Conservation (phyloP, 1,284 basidiomycete genomes). For the Moesziomyces parantarcticus region DNA sequence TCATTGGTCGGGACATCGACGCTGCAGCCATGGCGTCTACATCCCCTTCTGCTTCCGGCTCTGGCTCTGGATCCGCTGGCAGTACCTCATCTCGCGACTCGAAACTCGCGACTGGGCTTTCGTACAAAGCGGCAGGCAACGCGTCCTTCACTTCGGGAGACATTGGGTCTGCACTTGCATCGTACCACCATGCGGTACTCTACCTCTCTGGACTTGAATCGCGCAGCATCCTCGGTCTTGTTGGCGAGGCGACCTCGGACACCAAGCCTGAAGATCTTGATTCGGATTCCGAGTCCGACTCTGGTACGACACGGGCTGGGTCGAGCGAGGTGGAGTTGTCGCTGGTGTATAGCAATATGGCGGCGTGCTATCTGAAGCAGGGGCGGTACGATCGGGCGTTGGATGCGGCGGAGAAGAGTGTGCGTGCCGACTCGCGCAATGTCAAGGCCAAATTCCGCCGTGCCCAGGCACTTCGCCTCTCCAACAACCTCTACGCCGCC, state of each 20-base stretch:
- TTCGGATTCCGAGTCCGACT: conserved; percentile 7
- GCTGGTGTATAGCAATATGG: conserved; percentile 30
- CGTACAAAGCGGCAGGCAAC: conserved; percentile 28
- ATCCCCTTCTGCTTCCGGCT: not conserved
- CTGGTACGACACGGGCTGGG: not conserved
- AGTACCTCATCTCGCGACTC: too few species aligned
- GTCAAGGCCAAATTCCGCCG: conserved; percentile 34
- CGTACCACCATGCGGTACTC: conserved; percentile 27
- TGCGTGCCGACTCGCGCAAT: conserved; percentile 21
- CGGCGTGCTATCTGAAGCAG: conserved; percentile 38
- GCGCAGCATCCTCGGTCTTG: conserved; percentile 16
- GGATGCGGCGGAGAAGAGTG: conserved; percentile 14
- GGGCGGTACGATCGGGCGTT: conserved; percentile 12
- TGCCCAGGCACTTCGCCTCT: conserved; percentile 14
- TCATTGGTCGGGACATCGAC: not conserved
- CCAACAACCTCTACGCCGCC: conserved; percentile 19
- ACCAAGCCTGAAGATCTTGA: conserved; percentile 20
- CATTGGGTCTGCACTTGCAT: conserved; percentile 11
- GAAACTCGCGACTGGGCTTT: conserved; percentile 16
- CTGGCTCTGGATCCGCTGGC: not conserved
- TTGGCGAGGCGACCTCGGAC: conserved; percentile 14
- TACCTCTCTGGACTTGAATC: conserved; percentile 22
- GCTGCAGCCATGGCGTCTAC: conserved; percentile 2
- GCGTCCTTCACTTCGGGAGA: conserved; percentile 11
- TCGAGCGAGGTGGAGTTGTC: conserved; percentile 18